Evolutionary conservation across 305 asterid species (phyloP).

Genomic region (Rubia balearica): DNA sequence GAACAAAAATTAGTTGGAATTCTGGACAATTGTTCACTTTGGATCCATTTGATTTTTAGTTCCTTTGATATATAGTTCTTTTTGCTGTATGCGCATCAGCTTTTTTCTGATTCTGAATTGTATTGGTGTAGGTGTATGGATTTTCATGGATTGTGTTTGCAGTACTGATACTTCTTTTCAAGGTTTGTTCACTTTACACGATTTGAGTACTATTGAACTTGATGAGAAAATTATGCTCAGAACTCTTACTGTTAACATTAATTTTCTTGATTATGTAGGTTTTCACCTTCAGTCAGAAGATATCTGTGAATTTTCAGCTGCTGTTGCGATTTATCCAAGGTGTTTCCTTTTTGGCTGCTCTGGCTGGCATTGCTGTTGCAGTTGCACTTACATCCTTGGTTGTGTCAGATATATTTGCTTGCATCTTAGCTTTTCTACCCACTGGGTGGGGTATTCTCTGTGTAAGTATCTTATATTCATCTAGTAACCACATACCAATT

Average conservation of each 20-base stretch:
- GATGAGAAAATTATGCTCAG: conserved; percentile 8
- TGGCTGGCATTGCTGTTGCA: conserved; percentile 73
- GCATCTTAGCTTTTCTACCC: conserved; percentile 90
- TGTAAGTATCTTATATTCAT: conserved; percentile 37
- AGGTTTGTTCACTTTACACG: conserved; percentile 41
- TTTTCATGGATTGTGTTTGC: conserved; percentile 90
- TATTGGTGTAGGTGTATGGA: conserved; percentile 60
- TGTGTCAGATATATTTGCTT: conserved; percentile 72
- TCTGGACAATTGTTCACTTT: not conserved
- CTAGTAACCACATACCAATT: not conserved
- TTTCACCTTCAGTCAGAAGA: conserved; percentile 94
- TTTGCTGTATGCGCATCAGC: not conserved
- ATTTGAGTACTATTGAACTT: conserved; percentile 10
- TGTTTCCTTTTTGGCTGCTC: conserved; percentile 60
- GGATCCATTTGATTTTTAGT: not conserved
- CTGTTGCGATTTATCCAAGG: conserved; percentile 91
- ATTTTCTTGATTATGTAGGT: conserved; percentile 46
- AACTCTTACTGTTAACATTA: conserved; percentile 8
- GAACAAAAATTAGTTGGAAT: not conserved
- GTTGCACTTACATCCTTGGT: conserved; percentile 51
- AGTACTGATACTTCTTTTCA: conserved; percentile 75
- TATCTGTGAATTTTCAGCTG: conserved; percentile 94
- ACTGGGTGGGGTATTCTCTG: conserved; percentile 98
- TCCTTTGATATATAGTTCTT: not conserved
- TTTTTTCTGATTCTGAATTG: not conserved